Evolutionary conservation across 1,139 yeast genomes (phyloP).

Genomic region (Geotrichum siamense): DNA sequence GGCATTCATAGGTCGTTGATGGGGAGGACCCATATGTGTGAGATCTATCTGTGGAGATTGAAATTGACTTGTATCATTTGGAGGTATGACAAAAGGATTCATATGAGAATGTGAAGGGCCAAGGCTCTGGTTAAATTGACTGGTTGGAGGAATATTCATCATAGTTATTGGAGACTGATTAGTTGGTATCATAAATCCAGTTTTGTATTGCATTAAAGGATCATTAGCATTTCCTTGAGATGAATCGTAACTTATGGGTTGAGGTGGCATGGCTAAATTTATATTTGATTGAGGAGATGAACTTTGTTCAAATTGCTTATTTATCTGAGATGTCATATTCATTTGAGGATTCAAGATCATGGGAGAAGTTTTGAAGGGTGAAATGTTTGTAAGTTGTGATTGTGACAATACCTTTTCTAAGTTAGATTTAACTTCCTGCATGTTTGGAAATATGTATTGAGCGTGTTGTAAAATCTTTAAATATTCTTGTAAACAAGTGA

Average conservation of each 20-base stretch:
- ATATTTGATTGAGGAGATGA: not conserved
- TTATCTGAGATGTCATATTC: not conserved
- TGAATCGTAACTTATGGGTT: not conserved
- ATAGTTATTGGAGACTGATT: not conserved
- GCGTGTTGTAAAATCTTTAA: constrained; percentile 6
- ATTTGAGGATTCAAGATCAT: not conserved
- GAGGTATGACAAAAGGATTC: not conserved
- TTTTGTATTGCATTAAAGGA: not conserved
- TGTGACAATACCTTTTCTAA: constrained; percentile 1
- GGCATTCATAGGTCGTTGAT: constrained; percentile 4
- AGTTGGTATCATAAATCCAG: not conserved
- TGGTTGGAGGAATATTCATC: not conserved
- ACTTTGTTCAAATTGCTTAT: not conserved
- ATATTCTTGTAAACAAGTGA: constrained; percentile 1
- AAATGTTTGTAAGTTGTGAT: not conserved
- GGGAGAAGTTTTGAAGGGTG: not conserved
- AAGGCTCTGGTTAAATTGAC: not conserved
- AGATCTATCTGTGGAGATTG: constrained; percentile 1
- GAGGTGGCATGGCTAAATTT: not conserved
- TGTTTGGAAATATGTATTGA: constrained; percentile 5
- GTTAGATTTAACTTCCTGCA: not conserved
- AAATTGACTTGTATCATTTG: not conserved
- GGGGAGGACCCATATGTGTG: not conserved
- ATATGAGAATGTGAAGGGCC: not conserved
- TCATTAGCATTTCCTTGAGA: constrained; percentile 1